Conservation (phyloP, 2,329 filamentous ascomycete species). For the Chalaropsis ovoidea region DNA sequence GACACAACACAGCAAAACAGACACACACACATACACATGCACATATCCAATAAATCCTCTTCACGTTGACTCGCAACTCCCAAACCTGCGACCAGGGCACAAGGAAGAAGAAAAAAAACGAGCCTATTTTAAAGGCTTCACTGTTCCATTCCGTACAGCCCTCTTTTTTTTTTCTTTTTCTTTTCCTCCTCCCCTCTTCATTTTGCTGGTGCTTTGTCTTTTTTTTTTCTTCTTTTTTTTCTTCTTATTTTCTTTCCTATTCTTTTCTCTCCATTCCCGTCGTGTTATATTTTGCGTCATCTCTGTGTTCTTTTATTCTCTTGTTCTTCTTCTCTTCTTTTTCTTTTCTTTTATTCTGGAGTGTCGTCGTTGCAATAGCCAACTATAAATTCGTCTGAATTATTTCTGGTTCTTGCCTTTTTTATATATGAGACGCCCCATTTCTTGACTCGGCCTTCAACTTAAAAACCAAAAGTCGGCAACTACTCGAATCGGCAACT, state of each 20-base stretch:
- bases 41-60: neutral
- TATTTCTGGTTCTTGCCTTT: neutral
- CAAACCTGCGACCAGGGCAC: neutral
- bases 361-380: neutral
- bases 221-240: neutral
- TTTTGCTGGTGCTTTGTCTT: neutral
- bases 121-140: conserved; percentile 3
- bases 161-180: conserved; percentile 6
- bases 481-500: conserved; percentile 8
- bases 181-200: neutral
- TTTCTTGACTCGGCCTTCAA: too few relatives aligned
- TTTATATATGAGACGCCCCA: neutral
- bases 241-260: neutral
- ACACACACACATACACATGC: neutral
- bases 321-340: neutral
- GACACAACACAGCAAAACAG: neutral
- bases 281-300: neutral
- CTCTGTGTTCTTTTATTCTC: neutral
- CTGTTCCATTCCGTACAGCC: conserved; percentile 7
- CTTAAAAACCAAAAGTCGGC: neutral
- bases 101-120: neutral
- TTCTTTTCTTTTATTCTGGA: too few relatives aligned
- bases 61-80: neutral
- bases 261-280: neutral
- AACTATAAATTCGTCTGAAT: conserved; percentile 6